Conservation (phyloP, 2,329 filamentous ascomycete genomes). For the Emergomyces orientalis region DNA sequence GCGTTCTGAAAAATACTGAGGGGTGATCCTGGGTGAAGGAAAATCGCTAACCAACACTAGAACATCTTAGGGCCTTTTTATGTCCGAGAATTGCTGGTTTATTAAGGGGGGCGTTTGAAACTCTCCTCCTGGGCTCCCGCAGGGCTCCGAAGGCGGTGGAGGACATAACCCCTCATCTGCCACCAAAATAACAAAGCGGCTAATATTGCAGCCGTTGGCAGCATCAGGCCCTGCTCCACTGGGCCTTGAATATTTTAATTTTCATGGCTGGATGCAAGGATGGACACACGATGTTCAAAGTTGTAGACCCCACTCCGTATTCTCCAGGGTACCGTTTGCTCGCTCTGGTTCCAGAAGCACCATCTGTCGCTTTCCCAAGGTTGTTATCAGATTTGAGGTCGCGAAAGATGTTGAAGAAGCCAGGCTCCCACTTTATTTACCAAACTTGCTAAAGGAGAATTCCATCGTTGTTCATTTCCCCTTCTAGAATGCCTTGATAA, state of each 20-base stretch:
- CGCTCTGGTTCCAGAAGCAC: background rate
- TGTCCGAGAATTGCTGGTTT: background rate
- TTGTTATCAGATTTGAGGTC: background rate
- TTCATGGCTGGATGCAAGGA: background rate
- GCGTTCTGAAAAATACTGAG: conserved; percentile 6
- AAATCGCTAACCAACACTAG: background rate
- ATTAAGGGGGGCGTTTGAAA: background rate
- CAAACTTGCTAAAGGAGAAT: background rate
- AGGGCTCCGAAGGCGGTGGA: background rate
- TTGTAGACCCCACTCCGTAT: background rate
- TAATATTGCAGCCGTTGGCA: too few relatives aligned
- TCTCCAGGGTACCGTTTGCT: too few relatives aligned
- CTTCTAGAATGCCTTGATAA: background rate
- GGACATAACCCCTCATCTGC: background rate
- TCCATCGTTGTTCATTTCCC: background rate
- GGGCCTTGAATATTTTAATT: background rate
- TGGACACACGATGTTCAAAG: background rate
- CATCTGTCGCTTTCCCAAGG: background rate
- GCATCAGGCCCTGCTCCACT: background rate
- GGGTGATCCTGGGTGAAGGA: background rate
- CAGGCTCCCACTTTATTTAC: background rate
- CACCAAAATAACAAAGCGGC: background rate
- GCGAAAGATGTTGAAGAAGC: background rate
- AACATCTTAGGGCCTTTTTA: background rate
- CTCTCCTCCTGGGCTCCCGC: background rate